Evolutionary conservation across 768 basidiomycete genomes (phyloP).

Genomic region (Lentinula lateritia): DNA sequence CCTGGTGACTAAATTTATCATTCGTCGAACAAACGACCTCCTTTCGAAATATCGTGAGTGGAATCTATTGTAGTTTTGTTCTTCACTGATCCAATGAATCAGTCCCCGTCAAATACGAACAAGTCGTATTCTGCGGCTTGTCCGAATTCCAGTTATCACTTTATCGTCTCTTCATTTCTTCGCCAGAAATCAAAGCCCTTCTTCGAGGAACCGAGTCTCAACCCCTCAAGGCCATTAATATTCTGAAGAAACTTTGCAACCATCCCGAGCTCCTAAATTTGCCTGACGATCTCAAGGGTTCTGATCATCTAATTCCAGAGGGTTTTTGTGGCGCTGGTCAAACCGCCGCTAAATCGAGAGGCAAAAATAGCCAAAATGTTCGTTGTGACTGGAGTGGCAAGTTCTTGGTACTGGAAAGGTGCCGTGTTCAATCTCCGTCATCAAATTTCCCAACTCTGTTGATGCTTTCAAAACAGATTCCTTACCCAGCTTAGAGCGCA

Average conservation of each 20-base stretch:
- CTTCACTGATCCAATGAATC: slow-evolving; percentile 8
- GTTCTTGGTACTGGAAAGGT: slow-evolving; percentile 92
- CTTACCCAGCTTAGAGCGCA: slow-evolving; percentile 74
- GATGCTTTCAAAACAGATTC: slow-evolving; percentile 46
- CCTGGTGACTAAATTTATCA: slow-evolving; percentile 90
- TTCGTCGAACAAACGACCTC: slow-evolving; percentile 88
- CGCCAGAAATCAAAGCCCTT: slow-evolving; percentile 87
- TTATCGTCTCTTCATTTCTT: slow-evolving; percentile 87
- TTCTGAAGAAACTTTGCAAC: slow-evolving; percentile 93
- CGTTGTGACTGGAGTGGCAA: slow-evolving; percentile 87
- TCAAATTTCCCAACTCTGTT: not conserved
- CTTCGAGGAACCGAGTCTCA: slow-evolving; percentile 85
- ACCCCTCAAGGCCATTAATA: slow-evolving; percentile 93
- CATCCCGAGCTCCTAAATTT: slow-evolving; percentile 88
- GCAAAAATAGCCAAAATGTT: slow-evolving; percentile 46
- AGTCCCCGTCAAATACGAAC: slow-evolving; percentile 99
- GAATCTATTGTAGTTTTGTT: not conserved
- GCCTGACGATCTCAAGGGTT: slow-evolving; percentile 79
- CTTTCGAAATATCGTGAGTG: slow-evolving; percentile 89
- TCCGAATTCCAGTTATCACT: slow-evolving; percentile 80
- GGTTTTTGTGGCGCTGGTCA: slow-evolving; percentile 62
- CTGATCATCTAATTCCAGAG: slow-evolving; percentile 74
- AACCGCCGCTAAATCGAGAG: slow-evolving; percentile 23
- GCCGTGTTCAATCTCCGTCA: slow-evolving; percentile 29
- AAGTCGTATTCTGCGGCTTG: slow-evolving; percentile 89